These are phyloP conservation scores for Podila verticillata DNA, from an alignment of 192 early-diverging fungal genomes.

Conservation along the genomic window DNA sequence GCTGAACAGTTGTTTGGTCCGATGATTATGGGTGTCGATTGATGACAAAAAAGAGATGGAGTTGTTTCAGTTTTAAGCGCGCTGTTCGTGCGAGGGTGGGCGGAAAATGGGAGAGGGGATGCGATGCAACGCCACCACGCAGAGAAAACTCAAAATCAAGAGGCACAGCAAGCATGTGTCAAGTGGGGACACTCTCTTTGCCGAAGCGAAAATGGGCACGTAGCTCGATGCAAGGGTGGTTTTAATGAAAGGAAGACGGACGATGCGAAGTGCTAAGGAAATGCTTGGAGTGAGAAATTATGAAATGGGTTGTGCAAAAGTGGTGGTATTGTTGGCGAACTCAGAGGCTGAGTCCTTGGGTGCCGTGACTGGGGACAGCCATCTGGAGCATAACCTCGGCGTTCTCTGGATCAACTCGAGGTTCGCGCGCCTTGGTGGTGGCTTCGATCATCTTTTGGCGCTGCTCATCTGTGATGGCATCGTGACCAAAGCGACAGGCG, in stretches of 20 bases:
- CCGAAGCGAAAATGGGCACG: no score
- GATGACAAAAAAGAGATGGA: no score
- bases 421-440: neutral
- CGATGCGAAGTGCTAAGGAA: neutral
- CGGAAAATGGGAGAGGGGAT: no score
- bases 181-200: no score
- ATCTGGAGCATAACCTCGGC: constrained; percentile 5
- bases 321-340: neutral
- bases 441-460: constrained; percentile 3
- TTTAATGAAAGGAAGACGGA: neutral
- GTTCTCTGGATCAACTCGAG: neutral
- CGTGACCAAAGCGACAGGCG: constrained; percentile 17
- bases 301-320: neutral
- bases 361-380: constrained; percentile 4
- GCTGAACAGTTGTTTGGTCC: no score
- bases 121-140: no score
- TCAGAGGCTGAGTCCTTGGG: constrained; percentile 3
- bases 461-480: constrained; percentile 15
- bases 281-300: neutral
- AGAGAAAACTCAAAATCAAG: no score
- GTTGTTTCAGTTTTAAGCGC: no score
- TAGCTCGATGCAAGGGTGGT: no score
- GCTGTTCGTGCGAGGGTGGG: no score
- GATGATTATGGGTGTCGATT: no score
- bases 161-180: no score